These are phyloP conservation scores for Neonectria faginata DNA, from an alignment of 2,329 filamentous ascomycete species.

Conservation along the genomic window DNA sequence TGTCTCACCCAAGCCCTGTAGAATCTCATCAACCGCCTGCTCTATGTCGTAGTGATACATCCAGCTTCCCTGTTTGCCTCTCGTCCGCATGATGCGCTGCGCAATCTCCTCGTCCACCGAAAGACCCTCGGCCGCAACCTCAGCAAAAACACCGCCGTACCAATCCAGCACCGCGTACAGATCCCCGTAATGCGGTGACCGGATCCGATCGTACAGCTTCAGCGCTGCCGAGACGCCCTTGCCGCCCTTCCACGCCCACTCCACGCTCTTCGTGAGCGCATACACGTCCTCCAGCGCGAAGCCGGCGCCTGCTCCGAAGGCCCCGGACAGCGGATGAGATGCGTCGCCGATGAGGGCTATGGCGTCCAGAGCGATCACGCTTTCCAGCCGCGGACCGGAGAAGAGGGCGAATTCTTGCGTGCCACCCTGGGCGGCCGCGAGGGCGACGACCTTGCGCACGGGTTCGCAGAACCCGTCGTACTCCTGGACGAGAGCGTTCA, in stretches of 20 bases:
- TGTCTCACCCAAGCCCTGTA: constrained; percentile 13
- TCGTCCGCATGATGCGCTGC: constrained; percentile 36
- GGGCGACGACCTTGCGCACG: constrained; percentile 44
- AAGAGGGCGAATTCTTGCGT: constrained; percentile 49
- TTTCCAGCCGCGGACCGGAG: constrained; percentile 46
- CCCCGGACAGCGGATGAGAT: constrained; percentile 65
- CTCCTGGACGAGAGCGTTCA: constrained; percentile 32
- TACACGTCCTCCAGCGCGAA: constrained; percentile 53
- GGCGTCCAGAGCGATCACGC: constrained; percentile 34
- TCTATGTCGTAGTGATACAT: constrained; percentile 47
- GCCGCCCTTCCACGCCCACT: constrained; percentile 39
- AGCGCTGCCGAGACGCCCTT: constrained; percentile 37
- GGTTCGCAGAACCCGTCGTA: constrained; percentile 49
- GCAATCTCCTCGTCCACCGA: constrained; percentile 43
- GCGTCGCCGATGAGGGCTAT: constrained; percentile 66
- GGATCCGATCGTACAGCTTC: constrained; percentile 43
- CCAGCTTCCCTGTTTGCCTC: constrained; percentile 40
- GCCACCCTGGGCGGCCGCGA: constrained; percentile 43
- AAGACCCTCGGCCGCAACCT: constrained; percentile 33
- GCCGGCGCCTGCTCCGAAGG: constrained; percentile 54
- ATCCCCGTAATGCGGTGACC: constrained; percentile 46
- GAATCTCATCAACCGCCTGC: constrained; percentile 29
- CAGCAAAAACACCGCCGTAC: constrained; percentile 34
- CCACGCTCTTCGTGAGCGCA: constrained; percentile 39
- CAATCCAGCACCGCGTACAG: constrained; percentile 44